Percentiles rank a stretch among this genome's conserved stretches.
Evolutionary conservation across 2,329 filamentous ascomycete genomes (phyloP).

Genomic region (Exophiala mesophila): DNA sequence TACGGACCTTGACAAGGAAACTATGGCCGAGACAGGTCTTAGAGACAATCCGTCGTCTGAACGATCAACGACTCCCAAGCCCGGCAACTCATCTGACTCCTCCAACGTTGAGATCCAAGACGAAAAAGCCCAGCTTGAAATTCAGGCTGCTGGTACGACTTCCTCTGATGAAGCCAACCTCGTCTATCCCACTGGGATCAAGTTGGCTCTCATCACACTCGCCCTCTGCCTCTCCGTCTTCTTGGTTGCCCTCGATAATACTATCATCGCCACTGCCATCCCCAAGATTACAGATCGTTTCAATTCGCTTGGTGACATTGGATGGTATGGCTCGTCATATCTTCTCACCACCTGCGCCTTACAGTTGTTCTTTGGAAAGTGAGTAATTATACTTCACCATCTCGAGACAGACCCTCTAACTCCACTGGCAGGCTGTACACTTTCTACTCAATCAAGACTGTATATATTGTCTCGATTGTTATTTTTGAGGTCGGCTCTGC

Average conservation of each 20-base stretch:
- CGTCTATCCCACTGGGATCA: conserved; percentile 33
- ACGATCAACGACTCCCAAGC: neutral
- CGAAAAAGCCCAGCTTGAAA: conserved; percentile 1
- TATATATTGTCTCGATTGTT: conserved; percentile 36
- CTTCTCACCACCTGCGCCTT: conserved; percentile 27
- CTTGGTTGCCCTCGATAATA: conserved; percentile 35
- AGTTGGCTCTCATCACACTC: conserved; percentile 33
- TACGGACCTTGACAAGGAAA: conserved; percentile 17
- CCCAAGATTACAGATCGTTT: conserved; percentile 28
- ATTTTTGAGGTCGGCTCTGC: conserved; percentile 45
- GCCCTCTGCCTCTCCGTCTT: conserved; percentile 37
- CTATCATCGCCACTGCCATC: conserved; percentile 32
- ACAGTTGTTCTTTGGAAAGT: conserved; percentile 27
- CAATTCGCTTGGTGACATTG: conserved; percentile 26
- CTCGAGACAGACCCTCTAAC: too few species aligned
- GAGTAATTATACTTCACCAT: too few species aligned
- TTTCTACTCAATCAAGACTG: conserved; percentile 42
- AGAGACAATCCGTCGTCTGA: conserved; percentile 1
- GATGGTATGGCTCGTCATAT: conserved; percentile 28
- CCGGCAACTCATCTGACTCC: neutral
- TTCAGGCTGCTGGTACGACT: conserved; percentile 1
- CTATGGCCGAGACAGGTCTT: conserved; percentile 3
- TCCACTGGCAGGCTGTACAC: conserved; percentile 43
- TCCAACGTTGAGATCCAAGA: conserved; percentile 13
- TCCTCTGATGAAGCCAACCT: conserved; percentile 31